Evolutionary conservation across 2,329 filamentous ascomycete genomes (phyloP), one percentile per base, ranked within the genome.

Genomic region (Cytospora leucostoma): DNA sequence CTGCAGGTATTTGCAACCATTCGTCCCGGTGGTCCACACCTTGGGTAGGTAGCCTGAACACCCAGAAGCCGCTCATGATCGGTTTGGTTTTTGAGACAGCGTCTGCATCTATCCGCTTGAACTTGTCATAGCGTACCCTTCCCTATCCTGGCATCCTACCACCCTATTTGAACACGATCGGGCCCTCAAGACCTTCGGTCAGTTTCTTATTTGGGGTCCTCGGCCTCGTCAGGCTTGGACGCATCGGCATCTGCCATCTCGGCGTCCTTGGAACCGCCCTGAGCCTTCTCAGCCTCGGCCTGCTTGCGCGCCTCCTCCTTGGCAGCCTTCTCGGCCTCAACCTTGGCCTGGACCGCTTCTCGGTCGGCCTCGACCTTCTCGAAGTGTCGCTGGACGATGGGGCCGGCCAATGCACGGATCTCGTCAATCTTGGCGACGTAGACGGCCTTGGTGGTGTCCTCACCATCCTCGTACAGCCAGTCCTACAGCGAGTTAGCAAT

Each of bases 401-500:
- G 94, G 17, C 93, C 95, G 54, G 93, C 91, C 72, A 97, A 85
- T 69, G 91, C 87, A 70, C 92, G 91, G 76, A 99, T 93, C 78
- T 99, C 95, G 67, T 98, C 95, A 77, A 95, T 89, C 87, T 98
- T 99, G 79, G 92, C 86, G 66, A 96, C 81, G 80, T 99, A 99
- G 73, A 95, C 86, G 61, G 91, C 93, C 84, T 98, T 98, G 73
- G 90, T 90, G 69, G 93, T 87, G 76, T 99, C 95, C 68, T 97
- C 93, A 65, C 95, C 95, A 62, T 98, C 95, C 61, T 97, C 94
- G 78, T 98, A 98, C 66, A 99, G 84, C 95, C 95, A 99, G 75
- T 99, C 93, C 94, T 98, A 19, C n/a, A 27, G 67, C 21, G 3
- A 10, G 68, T 76, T 66, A 74, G 70, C 50, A 53, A 32, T 47